Evolutionary conservation across 768 basidiomycete genomes (phyloP), one percentile per base, ranked within the genome.

Genomic region (Boletus vermiculosoides): DNA sequence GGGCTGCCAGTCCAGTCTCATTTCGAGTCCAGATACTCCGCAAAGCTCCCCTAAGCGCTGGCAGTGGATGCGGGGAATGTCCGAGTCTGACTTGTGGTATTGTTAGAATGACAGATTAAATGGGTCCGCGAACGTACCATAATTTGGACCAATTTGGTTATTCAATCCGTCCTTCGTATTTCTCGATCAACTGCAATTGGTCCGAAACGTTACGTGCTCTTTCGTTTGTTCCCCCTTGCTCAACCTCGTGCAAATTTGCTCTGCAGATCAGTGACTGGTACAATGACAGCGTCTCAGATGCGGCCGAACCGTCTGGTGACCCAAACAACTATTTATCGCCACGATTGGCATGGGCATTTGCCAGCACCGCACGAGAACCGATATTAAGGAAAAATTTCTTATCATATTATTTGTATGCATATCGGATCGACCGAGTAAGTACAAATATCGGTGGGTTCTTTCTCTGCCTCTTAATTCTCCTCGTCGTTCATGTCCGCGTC

Each of bases 391-490:
- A 31, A 51, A 48, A 54, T 22, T 45, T 41, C 1, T 47, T 52
- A 48, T 23, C 30, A 9, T 13, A 28, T 20, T 18, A 23, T 36
- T 47, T 30, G 31, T 39, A 34, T 45, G 36, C 36, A 18, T 37
- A 44, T 34, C 12, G 12, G 25, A 10, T 51, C 37, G 11, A 33
- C 34, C 34, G 23, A 25, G 37, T 13, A 30, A 40, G 33, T 57
- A 61, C 31, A 58, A 57, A 55, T 45, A 55, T 31, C 34, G 18
- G 45, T 47, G 8, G 13, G 51, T 30, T 5, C 18, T 12, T 22
- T 36, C 25, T 13, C 12, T 6, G 2, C 23, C 1, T 23, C 36
- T 36, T 16, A 0, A 2, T 22, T 41, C n/a, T 33, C 44, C 16
- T 45, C 13, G 8, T 40, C 46, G 10, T 42, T 36, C 45, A 52